Conservation (phyloP, 225 moss, liverwort and hornwort genomes). For the Ulota crispa region DNA sequence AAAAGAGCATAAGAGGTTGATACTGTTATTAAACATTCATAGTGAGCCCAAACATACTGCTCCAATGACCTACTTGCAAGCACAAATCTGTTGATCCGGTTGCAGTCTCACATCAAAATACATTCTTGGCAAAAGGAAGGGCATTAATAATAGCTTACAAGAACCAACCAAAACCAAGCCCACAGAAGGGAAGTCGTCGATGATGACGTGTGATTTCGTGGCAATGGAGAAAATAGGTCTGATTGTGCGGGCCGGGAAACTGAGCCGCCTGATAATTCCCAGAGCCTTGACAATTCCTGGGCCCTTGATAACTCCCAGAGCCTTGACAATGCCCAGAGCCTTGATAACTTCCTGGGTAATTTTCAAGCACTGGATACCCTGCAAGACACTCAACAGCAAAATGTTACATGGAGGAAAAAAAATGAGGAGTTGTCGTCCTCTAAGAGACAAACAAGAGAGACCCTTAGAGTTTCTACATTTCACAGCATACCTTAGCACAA, state of each 20-base stretch:
- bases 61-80: not conserved
- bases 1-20: not conserved
- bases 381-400: not conserved
- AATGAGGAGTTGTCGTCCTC: not conserved
- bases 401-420: not conserved
- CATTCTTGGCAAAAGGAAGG: not conserved
- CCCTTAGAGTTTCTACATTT: not conserved
- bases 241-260: slow-evolving; percentile 27
- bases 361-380: slow-evolving; percentile 60
- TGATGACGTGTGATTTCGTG: slow-evolving; percentile 28
- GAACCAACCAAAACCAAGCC: slow-evolving; percentile 58
- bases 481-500: not conserved
- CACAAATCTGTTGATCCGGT: not conserved
- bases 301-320: slow-evolving; percentile 20
- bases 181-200: slow-evolving; percentile 51
- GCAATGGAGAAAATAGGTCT: slow-evolving; percentile 39
- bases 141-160: slow-evolving; percentile 35
- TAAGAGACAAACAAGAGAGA: not conserved
- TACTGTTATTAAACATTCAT: not conserved
- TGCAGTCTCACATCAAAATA: not conserved
- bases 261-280: slow-evolving; percentile 33
- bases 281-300: slow-evolving; percentile 27
- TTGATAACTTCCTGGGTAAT: slow-evolving; percentile 32
- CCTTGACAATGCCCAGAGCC: slow-evolving; percentile 27
- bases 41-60: not conserved